phyloP scores from a whole-genome alignment of 495 filamentous ascomycete genomes.

The Talaromyces stipitatus region DNA sequence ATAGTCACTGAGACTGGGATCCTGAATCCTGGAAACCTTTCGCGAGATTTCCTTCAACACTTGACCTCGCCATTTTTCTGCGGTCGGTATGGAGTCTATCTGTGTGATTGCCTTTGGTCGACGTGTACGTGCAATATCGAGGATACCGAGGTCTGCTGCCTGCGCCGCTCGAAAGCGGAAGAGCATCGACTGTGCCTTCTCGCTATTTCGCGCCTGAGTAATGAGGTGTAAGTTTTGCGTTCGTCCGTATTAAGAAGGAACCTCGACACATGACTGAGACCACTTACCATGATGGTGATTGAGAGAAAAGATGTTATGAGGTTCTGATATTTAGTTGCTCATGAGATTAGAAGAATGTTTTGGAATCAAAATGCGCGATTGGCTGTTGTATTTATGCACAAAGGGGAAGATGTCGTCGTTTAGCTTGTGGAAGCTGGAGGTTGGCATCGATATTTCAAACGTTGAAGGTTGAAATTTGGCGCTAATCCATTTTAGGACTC shows the following conservation, averaged over 20 bases:
- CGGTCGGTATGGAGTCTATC: conserved; percentile 72
- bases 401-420: neutral
- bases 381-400: neutral
- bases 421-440: neutral
- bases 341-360: neutral
- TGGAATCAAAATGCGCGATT: neutral
- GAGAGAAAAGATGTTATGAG: neutral
- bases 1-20: conserved; percentile 78
- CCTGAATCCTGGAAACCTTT: conserved; percentile 93
- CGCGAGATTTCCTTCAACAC: conserved; percentile 95
- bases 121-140: conserved; percentile 83
- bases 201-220: conserved; percentile 69
- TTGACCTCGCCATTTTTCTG: conserved; percentile 98
- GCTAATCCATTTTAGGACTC: no score
- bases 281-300: neutral
- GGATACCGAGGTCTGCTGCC: conserved; percentile 91
- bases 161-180: conserved; percentile 98
- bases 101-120: conserved; percentile 85
- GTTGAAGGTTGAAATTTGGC: neutral
- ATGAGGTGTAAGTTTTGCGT: conserved; percentile 12
- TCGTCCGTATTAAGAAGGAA: conserved; percentile 12
- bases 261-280: conserved; percentile 6
- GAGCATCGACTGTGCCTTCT: conserved; percentile 99
- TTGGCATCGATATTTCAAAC: neutral
- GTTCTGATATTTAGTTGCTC: neutral